These are phyloP conservation scores for Yamadazyma sp. DNA, from an alignment of 805 yeast species.

Conservation along the genomic window DNA sequence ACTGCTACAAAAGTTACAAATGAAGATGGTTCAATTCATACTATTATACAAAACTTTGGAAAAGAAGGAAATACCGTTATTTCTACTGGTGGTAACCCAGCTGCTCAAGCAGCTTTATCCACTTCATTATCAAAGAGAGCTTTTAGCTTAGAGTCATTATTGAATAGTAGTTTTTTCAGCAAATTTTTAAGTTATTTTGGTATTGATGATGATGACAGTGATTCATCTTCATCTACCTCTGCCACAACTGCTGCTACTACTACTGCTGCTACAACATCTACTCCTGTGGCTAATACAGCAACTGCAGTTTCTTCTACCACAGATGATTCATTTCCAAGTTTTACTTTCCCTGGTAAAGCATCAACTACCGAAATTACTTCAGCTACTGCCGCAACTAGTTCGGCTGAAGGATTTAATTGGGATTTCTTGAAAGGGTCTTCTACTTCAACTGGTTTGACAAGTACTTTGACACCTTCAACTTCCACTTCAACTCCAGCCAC, in stretches of 20 bases:
- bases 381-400: conserved; percentile 2
- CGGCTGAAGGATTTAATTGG: too few relatives aligned
- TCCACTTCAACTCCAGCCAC: conserved; percentile 8
- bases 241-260: conserved; percentile 5
- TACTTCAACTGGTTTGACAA: neutral
- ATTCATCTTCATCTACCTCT: conserved; percentile 6
- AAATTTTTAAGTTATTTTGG: conserved; percentile 12
- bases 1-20: conserved; percentile 8
- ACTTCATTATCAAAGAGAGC: conserved; percentile 4
- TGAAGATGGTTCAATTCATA: conserved; percentile 9
- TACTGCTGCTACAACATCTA: conserved; percentile 13
- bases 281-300: conserved; percentile 8
- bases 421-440: too few relatives aligned
- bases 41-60: conserved; percentile 3
- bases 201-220: conserved; percentile 1
- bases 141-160: conserved; percentile 9
- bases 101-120: conserved; percentile 10
- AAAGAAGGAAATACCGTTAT: conserved; percentile 9
- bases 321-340: conserved; percentile 1
- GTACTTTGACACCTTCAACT: conserved; percentile 2
- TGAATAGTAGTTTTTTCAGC: conserved; percentile 4
- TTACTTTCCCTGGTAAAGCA: conserved; percentile 2
- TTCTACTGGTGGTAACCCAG: conserved; percentile 9
- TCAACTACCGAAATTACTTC: conserved; percentile 4
- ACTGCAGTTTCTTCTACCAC: conserved; percentile 6